These are phyloP conservation scores for Plectosphaerella cucumerina DNA, from an alignment of 2,329 filamentous ascomycete species.

Conservation along the genomic window DNA sequence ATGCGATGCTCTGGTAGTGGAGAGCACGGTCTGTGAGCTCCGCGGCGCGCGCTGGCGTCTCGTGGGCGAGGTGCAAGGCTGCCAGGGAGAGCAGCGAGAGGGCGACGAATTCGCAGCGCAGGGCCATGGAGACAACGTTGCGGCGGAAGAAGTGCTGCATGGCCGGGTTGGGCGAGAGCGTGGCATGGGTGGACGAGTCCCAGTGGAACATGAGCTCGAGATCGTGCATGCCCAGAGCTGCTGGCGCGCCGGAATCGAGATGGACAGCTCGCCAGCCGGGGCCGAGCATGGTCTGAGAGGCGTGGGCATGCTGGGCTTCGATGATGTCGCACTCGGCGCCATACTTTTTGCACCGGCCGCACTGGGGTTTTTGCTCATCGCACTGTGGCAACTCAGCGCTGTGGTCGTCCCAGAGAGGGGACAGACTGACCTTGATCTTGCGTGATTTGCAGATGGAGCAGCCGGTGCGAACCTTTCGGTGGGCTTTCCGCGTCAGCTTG, in stretches of 20 bases:
- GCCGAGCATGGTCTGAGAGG: background rate
- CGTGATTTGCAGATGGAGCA: background rate
- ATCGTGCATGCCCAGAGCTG: background rate
- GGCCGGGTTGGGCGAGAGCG: background rate
- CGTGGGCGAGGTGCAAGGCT: background rate
- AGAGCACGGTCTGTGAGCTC: background rate
- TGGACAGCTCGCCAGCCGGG: background rate
- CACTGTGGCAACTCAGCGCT: too few species aligned
- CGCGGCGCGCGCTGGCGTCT: background rate
- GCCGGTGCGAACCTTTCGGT: background rate
- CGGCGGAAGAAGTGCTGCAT: background rate
- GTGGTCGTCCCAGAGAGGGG: too few species aligned
- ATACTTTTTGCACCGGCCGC: background rate
- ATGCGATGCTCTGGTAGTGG: background rate
- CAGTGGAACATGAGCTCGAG: slow-evolving; percentile 2
- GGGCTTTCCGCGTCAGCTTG: background rate
- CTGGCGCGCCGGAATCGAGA: background rate
- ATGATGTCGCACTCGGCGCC: background rate
- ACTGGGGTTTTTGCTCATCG: slow-evolving; percentile 1
- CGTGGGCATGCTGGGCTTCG: background rate
- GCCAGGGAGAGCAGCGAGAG: background rate
- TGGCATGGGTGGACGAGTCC: background rate
- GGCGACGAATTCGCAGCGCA: background rate
- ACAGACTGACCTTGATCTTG: background rate
- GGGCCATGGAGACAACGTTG: background rate